Conservation (phyloP, 83 land plant species). For the Larix sibirica region DNA sequence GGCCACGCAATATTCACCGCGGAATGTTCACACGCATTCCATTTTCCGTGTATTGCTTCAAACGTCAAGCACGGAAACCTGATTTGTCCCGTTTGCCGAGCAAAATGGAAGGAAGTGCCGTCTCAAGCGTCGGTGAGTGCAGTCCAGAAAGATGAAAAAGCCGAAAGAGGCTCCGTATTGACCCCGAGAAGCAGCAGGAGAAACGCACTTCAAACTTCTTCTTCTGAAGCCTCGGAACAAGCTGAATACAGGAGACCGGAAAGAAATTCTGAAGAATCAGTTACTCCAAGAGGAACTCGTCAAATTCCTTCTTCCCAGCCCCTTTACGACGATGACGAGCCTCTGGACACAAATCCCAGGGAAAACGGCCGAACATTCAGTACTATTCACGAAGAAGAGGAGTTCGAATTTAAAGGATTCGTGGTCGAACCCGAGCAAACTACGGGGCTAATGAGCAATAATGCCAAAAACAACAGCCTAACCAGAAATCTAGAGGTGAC, state of each 20-base stretch:
- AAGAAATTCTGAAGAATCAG: constrained; percentile 6
- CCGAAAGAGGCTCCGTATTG: neutral
- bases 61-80: constrained; percentile 55
- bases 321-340: constrained; percentile 75
- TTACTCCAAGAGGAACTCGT: constrained; percentile 11
- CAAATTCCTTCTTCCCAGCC: constrained; percentile 13
- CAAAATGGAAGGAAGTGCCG: constrained; percentile 75
- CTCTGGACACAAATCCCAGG: constrained; percentile 34
- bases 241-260: neutral
- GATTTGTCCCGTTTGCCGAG: constrained; percentile 75
- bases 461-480: neutral
- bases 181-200: neutral
- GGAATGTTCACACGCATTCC: constrained; percentile 89
- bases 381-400: constrained; percentile 52
- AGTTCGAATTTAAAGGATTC: constrained; percentile 49
- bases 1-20: constrained; percentile 87
- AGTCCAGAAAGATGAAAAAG: constrained; percentile 10
- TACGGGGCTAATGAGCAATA: constrained; percentile 2
- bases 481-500: constrained; percentile 25
- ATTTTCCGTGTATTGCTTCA: constrained; percentile 80
- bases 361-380: constrained; percentile 30
- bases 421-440: constrained; percentile 30
- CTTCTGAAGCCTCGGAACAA: neutral
- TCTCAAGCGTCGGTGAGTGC: neutral
- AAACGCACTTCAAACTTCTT: neutral